A percentile compares a stretch with the other conserved stretches of the same genome.
Evolutionary conservation across 176 grass and related monocot species (phyloP).

Genomic region (Hyparrhenia diplandra): DNA sequence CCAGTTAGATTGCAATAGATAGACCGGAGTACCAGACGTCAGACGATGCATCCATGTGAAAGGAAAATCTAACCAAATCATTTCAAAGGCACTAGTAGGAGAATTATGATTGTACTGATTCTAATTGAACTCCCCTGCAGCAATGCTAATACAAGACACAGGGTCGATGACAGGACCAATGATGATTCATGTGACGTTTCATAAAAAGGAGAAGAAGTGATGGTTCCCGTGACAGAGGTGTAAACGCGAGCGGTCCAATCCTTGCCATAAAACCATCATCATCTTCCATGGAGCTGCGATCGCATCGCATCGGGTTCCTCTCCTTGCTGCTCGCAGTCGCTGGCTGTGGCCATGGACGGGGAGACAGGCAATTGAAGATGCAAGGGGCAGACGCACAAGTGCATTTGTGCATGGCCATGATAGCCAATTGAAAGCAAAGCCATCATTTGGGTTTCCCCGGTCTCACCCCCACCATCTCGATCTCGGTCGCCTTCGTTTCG

Average conservation of each 20-base stretch:
- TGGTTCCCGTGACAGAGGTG: neutral
- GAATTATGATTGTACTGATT: neutral
- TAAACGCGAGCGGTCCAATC: neutral
- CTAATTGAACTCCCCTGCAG: neutral
- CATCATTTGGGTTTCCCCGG: slow-evolving; percentile 37
- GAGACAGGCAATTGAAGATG: slow-evolving; percentile 37
- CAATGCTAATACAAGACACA: neutral
- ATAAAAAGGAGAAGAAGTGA: neutral
- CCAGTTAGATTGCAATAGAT: too few relatives aligned
- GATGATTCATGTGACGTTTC: neutral
- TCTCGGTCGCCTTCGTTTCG: neutral
- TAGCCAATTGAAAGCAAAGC: slow-evolving; percentile 43
- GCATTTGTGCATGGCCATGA: slow-evolving; percentile 33
- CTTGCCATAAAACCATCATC: neutral
- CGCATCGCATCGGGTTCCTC: neutral
- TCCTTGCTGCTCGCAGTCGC: neutral
- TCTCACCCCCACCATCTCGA: too few relatives aligned
- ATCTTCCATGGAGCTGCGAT: neutral
- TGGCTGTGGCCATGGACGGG: neutral
- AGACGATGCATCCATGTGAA: neutral
- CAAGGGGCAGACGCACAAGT: slow-evolving; percentile 4
- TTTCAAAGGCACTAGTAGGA: neutral
- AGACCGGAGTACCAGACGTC: too few relatives aligned
- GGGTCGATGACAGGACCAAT: neutral
- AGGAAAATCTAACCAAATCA: neutral